phyloP scores from a whole-genome alignment of 768 basidiomycete species.

The Russula virescens region DNA sequence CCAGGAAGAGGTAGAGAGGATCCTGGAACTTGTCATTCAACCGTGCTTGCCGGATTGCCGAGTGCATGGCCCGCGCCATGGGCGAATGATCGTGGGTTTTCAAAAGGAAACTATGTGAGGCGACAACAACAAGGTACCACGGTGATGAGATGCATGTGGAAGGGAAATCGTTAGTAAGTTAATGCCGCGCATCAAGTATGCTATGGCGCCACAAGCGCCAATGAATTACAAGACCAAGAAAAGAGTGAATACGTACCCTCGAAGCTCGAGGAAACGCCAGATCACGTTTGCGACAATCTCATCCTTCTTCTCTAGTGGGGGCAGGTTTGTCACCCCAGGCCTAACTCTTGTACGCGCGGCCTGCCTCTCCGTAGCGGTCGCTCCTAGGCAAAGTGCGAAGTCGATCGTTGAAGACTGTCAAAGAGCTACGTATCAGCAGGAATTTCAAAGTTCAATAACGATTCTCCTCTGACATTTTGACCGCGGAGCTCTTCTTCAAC shows the following conservation, averaged over 20 bases:
- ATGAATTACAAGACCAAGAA: slow-evolving; percentile 9
- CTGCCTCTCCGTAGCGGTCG: slow-evolving; percentile 73
- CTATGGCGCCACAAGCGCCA: slow-evolving; percentile 23
- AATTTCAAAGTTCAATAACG: not conserved
- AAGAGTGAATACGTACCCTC: slow-evolving; percentile 68
- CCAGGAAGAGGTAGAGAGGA: slow-evolving; percentile 88
- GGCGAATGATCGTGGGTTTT: slow-evolving; percentile 86
- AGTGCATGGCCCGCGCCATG: slow-evolving; percentile 87
- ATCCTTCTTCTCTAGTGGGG: slow-evolving; percentile 90
- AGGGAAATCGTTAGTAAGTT: slow-evolving; percentile 12
- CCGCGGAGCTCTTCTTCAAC: slow-evolving; percentile 93
- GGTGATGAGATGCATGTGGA: slow-evolving; percentile 6
- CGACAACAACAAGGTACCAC: slow-evolving; percentile 10
- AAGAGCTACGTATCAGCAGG: not conserved
- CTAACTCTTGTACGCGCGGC: slow-evolving; percentile 78
- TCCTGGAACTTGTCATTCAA: slow-evolving; percentile 99
- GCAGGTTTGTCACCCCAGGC: slow-evolving; percentile 33
- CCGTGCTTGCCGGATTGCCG: slow-evolving; percentile 67
- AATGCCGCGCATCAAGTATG: slow-evolving; percentile 19
- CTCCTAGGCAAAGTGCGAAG: slow-evolving; percentile 89
- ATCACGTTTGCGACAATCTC: slow-evolving; percentile 98
- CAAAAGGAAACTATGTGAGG: slow-evolving; percentile 64
- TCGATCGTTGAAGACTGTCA: slow-evolving; percentile 93
- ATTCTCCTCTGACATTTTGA: slow-evolving; percentile 73
- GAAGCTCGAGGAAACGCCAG: slow-evolving; percentile 94